Conservation (phyloP, 495 filamentous ascomycete species). For the Daldinia decipiens region DNA sequence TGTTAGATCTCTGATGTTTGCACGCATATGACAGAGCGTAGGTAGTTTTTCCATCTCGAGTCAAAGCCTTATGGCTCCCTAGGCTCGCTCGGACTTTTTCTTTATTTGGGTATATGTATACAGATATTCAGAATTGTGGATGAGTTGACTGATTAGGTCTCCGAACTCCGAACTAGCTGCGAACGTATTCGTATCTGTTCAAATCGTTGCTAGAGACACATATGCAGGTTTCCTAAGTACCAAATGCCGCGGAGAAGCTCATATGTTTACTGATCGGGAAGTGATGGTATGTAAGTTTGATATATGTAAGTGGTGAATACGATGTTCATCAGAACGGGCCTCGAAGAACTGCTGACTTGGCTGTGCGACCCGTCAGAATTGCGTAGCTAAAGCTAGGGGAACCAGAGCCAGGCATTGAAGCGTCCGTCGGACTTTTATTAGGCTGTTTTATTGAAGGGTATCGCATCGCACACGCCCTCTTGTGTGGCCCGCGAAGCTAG, state of each 20-base stretch:
- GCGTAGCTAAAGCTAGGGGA: background rate
- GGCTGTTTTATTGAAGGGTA: slow-evolving; percentile 39
- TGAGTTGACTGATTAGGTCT: background rate
- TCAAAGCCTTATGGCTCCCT: background rate
- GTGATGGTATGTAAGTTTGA: background rate
- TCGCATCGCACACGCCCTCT: slow-evolving; percentile 35
- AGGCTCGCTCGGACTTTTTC: background rate
- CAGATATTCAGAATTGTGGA: background rate
- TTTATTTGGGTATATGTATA: background rate
- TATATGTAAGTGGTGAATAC: slow-evolving; percentile 17
- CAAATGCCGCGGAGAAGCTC: background rate
- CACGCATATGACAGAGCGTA: background rate
- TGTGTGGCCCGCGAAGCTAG: slow-evolving; percentile 15
- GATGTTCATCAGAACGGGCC: slow-evolving; percentile 22
- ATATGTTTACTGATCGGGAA: background rate
- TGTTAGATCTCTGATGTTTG: slow-evolving; percentile 1
- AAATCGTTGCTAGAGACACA: background rate
- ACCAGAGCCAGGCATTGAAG: slow-evolving; percentile 32
- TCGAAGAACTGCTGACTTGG: slow-evolving; percentile 37
- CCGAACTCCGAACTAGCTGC: background rate
- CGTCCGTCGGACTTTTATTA: slow-evolving; percentile 39
- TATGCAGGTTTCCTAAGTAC: background rate
- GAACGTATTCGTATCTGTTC: background rate
- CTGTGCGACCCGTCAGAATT: slow-evolving; percentile 40
- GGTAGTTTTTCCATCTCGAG: background rate